These are phyloP conservation scores for Cadophora sp. DNA, from an alignment of 2,329 filamentous ascomycete genomes.

Conservation along the genomic window DNA sequence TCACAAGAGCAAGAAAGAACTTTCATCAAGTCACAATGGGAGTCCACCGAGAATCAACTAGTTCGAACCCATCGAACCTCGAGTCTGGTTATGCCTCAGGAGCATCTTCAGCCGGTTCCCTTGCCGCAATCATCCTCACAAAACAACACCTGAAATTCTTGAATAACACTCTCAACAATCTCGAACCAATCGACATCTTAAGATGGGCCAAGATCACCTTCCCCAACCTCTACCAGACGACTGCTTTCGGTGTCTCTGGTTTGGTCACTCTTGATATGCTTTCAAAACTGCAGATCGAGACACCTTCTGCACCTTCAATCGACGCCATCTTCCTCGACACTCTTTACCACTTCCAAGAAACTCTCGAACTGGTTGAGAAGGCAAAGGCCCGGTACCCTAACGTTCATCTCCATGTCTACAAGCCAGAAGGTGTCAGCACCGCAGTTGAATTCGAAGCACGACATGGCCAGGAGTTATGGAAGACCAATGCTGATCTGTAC, in stretches of 20 bases:
- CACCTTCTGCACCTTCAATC: slow-evolving; percentile 64
- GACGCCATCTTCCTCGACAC: slow-evolving; percentile 85
- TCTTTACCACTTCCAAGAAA: slow-evolving; percentile 82
- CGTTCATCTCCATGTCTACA: slow-evolving; percentile 86
- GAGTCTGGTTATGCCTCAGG: slow-evolving; percentile 86
- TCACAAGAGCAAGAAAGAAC: not conserved
- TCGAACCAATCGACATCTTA: slow-evolving; percentile 89
- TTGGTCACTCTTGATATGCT: slow-evolving; percentile 87
- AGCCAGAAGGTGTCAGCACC: slow-evolving; percentile 77
- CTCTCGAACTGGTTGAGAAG: slow-evolving; percentile 74
- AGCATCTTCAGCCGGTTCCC: slow-evolving; percentile 63
- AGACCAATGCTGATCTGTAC: slow-evolving; percentile 86
- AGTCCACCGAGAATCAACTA: slow-evolving; percentile 35
- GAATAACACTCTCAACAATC: slow-evolving; percentile 86
- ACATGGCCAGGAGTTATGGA: slow-evolving; percentile 86
- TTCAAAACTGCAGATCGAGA: slow-evolving; percentile 72
- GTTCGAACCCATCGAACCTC: slow-evolving; percentile 55
- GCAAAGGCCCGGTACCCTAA: slow-evolving; percentile 79
- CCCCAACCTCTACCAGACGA: slow-evolving; percentile 87
- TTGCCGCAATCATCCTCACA: slow-evolving; percentile 85
- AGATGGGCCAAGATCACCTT: slow-evolving; percentile 92
- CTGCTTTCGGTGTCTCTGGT: slow-evolving; percentile 81
- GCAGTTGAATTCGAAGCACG: slow-evolving; percentile 79
- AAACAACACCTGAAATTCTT: slow-evolving; percentile 88
- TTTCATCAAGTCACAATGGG: slow-evolving; percentile 36